phyloP scores from a whole-genome alignment of 2,329 filamentous ascomycete species.

The Coleophoma crateriformis region DNA sequence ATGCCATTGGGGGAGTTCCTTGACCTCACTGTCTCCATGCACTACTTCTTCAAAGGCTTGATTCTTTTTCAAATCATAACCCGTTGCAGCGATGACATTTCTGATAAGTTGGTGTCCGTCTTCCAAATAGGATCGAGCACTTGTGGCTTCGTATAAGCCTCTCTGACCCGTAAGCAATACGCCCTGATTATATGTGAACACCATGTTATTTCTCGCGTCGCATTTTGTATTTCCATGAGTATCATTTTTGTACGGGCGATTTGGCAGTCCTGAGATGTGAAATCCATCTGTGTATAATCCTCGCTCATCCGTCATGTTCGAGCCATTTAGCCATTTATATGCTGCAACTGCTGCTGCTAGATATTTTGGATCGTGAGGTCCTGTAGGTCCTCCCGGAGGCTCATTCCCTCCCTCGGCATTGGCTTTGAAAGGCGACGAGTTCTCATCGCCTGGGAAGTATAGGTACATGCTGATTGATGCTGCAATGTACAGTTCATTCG shows the following conservation, averaged over 20 bases:
- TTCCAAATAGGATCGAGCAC: slow-evolving; percentile 61
- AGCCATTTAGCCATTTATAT: slow-evolving; percentile 73
- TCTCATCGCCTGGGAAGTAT: slow-evolving; percentile 76
- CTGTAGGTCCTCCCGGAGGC: slow-evolving; percentile 16
- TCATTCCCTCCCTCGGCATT: neutral
- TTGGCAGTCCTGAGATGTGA: slow-evolving; percentile 65
- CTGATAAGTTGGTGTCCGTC: slow-evolving; percentile 77
- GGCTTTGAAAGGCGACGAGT: slow-evolving; percentile 59
- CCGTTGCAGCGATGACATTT: slow-evolving; percentile 71
- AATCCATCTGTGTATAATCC: slow-evolving; percentile 85
- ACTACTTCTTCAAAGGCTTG: slow-evolving; percentile 32
- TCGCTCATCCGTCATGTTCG: slow-evolving; percentile 72
- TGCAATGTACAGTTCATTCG: slow-evolving; percentile 83
- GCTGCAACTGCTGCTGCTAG: slow-evolving; percentile 69
- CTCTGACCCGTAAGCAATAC: slow-evolving; percentile 79
- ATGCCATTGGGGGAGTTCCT: slow-evolving; percentile 46
- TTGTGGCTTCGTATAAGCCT: slow-evolving; percentile 74
- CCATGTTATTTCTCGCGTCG: slow-evolving; percentile 78
- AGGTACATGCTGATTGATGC: slow-evolving; percentile 87
- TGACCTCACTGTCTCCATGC: neutral
- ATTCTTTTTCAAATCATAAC: slow-evolving; percentile 53
- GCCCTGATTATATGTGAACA: slow-evolving; percentile 95
- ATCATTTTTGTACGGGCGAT: slow-evolving; percentile 31
- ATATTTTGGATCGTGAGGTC: slow-evolving; percentile 52
- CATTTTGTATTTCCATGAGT: slow-evolving; percentile 65